Evolutionary conservation across 768 basidiomycete genomes (phyloP).

Genomic region (Phaffia tasmanica): DNA sequence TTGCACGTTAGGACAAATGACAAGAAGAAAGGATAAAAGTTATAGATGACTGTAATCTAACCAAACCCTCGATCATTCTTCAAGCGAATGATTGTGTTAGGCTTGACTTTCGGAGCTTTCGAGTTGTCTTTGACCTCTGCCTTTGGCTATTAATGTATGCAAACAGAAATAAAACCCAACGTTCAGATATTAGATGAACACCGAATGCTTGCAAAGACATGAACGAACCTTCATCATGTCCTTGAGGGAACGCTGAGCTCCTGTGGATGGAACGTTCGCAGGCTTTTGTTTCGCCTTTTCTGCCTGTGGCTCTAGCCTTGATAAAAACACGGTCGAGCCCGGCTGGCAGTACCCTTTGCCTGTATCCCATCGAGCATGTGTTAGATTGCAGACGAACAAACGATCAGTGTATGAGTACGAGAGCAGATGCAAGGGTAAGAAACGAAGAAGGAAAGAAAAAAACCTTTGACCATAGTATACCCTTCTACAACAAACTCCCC

Average conservation of each 20-base stretch:
- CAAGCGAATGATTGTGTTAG: slow-evolving; percentile 24
- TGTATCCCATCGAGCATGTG: background rate
- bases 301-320: background rate
- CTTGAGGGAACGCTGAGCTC: slow-evolving; percentile 7
- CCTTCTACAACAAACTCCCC: slow-evolving; percentile 14
- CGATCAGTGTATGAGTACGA: background rate
- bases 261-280: background rate
- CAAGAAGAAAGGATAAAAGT: background rate
- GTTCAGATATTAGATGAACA: background rate
- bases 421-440: background rate
- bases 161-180: too few species aligned
- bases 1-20: background rate
- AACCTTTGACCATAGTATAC: slow-evolving; percentile 13
- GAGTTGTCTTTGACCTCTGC: background rate
- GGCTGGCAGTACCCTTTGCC: slow-evolving; percentile 16
- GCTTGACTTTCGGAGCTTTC: slow-evolving; percentile 5
- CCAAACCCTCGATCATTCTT: slow-evolving; percentile 20
- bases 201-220: background rate
- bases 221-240: background rate
- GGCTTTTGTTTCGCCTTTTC: background rate
- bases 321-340: background rate
- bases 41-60: background rate
- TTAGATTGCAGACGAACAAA: background rate
- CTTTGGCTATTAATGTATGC: background rate
- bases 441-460: background rate